Evolutionary conservation across 2,329 filamentous ascomycete species (phyloP), one percentile per base, ranked within the genome.

Genomic region (Aspergillus sp.): DNA sequence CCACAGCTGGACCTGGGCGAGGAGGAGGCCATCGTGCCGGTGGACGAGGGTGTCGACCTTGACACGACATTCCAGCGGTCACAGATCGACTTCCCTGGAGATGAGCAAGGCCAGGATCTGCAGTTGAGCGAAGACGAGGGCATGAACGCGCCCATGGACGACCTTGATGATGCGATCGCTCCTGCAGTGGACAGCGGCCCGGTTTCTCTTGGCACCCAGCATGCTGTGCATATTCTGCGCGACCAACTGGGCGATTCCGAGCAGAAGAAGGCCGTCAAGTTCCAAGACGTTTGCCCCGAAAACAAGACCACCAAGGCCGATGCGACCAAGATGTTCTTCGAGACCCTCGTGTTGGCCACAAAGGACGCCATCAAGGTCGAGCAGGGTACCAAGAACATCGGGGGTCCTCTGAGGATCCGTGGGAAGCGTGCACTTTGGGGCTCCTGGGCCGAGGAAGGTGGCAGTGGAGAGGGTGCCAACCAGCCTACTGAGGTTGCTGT

Each of bases 251-350:
- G 90, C 19, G 65, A 65, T 28, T 53, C 61, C 30, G 83, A 86
- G 68, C 82, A 89, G 59, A 85, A 84, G 66, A 85, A 85, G 65
- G 81, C 81, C 8, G 88, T 94, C 3, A 76, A 94, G 3, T 96
- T 98, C 75, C 91, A 96, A 60, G 86, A 94, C 48, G 77, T 98
- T 42, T 78, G 96, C 32, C 93, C 93, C 0, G 88, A 94, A 68
- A 72, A 77, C 53, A 80, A 79, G 50, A 91, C 91, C 0, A 88
- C 79, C 55, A 87, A 88, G 67, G 85, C 86, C 6, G 93, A 97
- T 59, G 93, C 93, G 0, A 98, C 93, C 39, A 96, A 96, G 77
- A 96, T 98, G 89, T 98, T 98, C 73, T 98, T 98, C 60, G 93
- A 98, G 71, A 85, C 93, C 46, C 76, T 98, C 27, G 93, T 98